These are phyloP conservation scores for Cyanidium caldarium DNA, from an alignment of 23 red algal species.

Conservation along the genomic window DNA sequence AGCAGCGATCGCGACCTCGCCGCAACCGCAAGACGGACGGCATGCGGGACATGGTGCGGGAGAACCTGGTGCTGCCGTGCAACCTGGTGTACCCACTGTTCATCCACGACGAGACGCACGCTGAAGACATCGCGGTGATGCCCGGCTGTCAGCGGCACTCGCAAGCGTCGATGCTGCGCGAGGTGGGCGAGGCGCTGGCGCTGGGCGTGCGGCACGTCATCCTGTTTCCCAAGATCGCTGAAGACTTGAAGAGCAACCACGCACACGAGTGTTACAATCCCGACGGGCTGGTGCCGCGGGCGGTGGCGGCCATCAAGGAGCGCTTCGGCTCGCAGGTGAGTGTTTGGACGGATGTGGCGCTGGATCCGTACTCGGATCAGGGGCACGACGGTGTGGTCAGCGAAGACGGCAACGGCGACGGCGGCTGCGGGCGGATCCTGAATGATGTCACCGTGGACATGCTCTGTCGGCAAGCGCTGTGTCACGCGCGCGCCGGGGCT, in stretches of 20 bases:
- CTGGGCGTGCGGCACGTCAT: conserved; percentile 64
- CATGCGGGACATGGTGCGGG: conserved; percentile 56
- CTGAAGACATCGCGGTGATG: conserved; percentile 63
- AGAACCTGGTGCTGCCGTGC: conserved; percentile 53
- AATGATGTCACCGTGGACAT: conserved; percentile 94
- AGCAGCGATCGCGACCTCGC: conserved; percentile 55
- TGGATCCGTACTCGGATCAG: conserved; percentile 92
- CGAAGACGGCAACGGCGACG: conserved; percentile 42
- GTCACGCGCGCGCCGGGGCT: conserved; percentile 78
- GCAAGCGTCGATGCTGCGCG: conserved; percentile 15
- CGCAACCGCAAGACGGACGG: conserved; percentile 65
- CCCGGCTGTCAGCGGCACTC: conserved; percentile 76
- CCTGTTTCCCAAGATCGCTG: conserved; percentile 92
- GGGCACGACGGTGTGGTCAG: conserved; percentile 95
- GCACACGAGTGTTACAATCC: conserved; percentile 96
- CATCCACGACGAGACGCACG: conserved; percentile 55
- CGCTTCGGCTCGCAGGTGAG: conserved; percentile 41
- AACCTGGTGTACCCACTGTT: conserved; percentile 97
- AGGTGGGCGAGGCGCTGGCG: conserved; percentile 38
- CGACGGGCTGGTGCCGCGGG: conserved; percentile 43
- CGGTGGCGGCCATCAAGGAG: conserved; percentile 36
- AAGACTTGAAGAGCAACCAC: conserved; percentile 57
- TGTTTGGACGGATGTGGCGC: conserved; percentile 96
- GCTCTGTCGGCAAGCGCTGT: conserved; percentile 85
- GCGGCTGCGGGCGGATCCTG: conserved; percentile 51